Percentiles rank a stretch among this genome's conserved stretches.
Conservation (phyloP, 441 rosid genomes). For the Erodium trifolium region DNA sequence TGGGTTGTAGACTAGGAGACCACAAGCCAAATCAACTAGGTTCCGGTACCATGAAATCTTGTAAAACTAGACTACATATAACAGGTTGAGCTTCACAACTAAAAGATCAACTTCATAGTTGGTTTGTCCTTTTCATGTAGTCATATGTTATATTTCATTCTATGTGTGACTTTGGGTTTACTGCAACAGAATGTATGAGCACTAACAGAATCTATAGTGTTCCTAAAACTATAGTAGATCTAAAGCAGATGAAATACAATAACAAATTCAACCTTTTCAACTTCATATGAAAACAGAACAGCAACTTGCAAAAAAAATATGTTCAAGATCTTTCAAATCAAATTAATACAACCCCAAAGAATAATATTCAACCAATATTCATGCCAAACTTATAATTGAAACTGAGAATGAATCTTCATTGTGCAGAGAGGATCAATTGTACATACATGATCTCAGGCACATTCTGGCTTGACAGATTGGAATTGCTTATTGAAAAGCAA, state of each 20-base stretch:
- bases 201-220: neutral
- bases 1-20: too few species aligned
- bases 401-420: conserved; percentile 1
- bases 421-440: conserved; percentile 15
- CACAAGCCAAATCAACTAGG: too few species aligned
- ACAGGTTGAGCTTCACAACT: too few species aligned
- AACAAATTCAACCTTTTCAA: neutral
- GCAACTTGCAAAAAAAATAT: neutral
- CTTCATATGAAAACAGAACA: neutral
- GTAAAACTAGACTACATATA: too few species aligned
- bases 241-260: neutral
- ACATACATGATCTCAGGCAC: conserved; percentile 76
- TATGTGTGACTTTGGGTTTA: too few species aligned
- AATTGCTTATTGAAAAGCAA: conserved; percentile 64
- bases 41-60: too few species aligned
- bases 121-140: too few species aligned
- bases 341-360: neutral
- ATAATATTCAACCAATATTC: conserved; percentile 1
- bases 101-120: too few species aligned
- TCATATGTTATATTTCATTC: too few species aligned
- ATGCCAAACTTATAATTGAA: neutral
- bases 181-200: neutral
- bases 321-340: neutral
- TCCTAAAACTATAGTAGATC: neutral
- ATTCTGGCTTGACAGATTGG: conserved; percentile 24